Evolutionary conservation across 106 monocot species (phyloP), one percentile per base, ranked within the genome.

Genomic region (Dactylorhiza incarnata): DNA sequence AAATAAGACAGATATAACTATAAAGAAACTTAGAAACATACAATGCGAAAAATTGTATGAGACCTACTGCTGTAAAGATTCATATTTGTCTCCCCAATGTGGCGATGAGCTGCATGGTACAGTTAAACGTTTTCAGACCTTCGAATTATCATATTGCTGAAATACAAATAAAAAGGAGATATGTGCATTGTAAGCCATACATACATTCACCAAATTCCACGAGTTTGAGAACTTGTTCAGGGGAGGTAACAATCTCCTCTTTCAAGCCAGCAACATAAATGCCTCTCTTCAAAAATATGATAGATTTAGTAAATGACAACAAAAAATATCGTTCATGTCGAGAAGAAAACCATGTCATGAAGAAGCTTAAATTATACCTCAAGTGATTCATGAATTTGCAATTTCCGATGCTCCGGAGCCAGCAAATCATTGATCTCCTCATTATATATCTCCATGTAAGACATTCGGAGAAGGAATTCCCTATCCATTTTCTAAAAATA

Each of bases 401-500:
- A 72, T 69, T 88, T 99, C 11, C 94, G 74, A 83, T 99, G 99
- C 73, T 94, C 99, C n/a, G 94, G 99, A 66, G 81, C 91, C 51
- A 99, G 83, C 73, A 99, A 86, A 78, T 99, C 99, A 87, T 99
- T 99, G 52, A 99, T 91, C 73, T 94, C 94, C 73, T 99, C 97
- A 84, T 99, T 94, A 74, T 99, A 99, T 71, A 97, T 97, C 77
- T 97, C 97, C 97, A 99, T 89, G 75, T 99, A 99, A 46, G 99
- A 94, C 87, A 99, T 88, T 17, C 99, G 88, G 22, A 99, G 76
- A 52, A 99, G 85, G 68, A 99, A 99, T 68, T 99, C 99, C 23
- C 99, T 88, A 73, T 85, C 83, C 12, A 48, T 24, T 71, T 87
- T 75, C 99, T 99, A 76, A 45, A 78, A 37, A 5, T 74, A 23